Conservation (phyloP, 805 yeast genomes). For the Suhomyces vadensis region DNA sequence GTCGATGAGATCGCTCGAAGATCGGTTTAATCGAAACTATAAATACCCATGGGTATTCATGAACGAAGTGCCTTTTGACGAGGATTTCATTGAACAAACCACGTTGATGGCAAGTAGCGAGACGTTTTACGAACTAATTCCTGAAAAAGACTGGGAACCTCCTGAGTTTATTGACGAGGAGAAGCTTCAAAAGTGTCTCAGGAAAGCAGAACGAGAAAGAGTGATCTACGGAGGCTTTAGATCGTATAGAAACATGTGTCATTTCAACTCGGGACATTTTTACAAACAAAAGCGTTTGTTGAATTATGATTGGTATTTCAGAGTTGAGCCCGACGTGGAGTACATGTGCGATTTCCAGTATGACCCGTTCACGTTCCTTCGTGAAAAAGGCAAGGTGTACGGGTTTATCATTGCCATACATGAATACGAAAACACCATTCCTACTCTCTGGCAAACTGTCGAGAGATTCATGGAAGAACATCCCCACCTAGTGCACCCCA, state of each 20-base stretch:
- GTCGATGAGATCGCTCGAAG: conserved; percentile 46
- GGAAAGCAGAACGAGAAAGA: conserved; percentile 18
- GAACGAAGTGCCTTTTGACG: conserved; percentile 44
- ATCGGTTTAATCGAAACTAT: conserved; percentile 41
- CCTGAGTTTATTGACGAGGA: conserved; percentile 36
- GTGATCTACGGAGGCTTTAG: conserved; percentile 49
- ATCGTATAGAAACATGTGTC: conserved; percentile 66
- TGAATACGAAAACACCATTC: conserved; percentile 54
- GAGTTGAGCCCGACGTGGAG: conserved; percentile 61
- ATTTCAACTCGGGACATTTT: conserved; percentile 69
- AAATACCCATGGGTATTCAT: conserved; percentile 47
- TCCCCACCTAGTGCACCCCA: conserved; percentile 48
- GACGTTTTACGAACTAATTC: conserved; percentile 43
- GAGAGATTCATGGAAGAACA: conserved; percentile 43
- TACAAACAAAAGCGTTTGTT: conserved; percentile 47
- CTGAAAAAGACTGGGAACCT: conserved; percentile 41
- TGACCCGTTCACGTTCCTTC: conserved; percentile 50
- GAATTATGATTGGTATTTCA: conserved; percentile 56
- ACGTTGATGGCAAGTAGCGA: conserved; percentile 46
- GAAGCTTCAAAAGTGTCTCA: conserved; percentile 27
- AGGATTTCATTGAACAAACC: conserved; percentile 43
- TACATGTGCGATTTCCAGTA: conserved; percentile 58
- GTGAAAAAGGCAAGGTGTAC: conserved; percentile 45
- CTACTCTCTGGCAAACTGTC: conserved; percentile 52
- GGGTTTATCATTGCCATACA: conserved; percentile 54